These are phyloP conservation scores for Trichoderma simmonsii DNA, from an alignment of 2,329 filamentous ascomycete genomes.

Conservation along the genomic window DNA sequence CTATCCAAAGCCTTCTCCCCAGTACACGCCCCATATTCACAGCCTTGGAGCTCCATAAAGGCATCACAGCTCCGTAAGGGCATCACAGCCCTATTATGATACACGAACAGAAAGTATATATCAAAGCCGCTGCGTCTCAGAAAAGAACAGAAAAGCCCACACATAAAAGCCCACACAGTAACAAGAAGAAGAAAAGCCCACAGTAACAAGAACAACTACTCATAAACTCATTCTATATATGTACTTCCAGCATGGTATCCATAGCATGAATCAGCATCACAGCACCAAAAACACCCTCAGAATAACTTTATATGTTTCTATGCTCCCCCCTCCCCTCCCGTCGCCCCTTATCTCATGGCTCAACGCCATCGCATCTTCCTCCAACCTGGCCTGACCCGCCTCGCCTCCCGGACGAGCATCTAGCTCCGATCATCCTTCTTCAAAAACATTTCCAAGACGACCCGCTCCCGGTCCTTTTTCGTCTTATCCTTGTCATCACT, in stretches of 20 bases:
- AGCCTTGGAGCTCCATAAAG: too few relatives aligned
- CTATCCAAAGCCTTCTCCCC: neutral
- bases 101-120: neutral
- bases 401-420: constrained; percentile 17
- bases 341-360: neutral
- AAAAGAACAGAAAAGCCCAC: neutral
- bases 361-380: constrained; percentile 1
- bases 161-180: neutral
- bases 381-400: constrained; percentile 16
- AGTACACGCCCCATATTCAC: neutral
- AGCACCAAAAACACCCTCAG: neutral
- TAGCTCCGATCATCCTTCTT: constrained; percentile 34
- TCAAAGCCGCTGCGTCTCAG: neutral
- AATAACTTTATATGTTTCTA: neutral
- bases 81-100: neutral
- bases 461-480: constrained; percentile 61
- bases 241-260: neutral
- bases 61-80: too few relatives aligned
- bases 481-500: constrained; percentile 53
- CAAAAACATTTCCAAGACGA: constrained; percentile 67
- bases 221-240: neutral
- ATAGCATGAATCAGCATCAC: neutral
- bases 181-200: neutral
- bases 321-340: neutral
- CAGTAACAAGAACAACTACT: neutral